Base-by-base conservation (phyloP, 2,329 filamentous ascomycete genomes). In the Ophiostoma ips region DNA sequence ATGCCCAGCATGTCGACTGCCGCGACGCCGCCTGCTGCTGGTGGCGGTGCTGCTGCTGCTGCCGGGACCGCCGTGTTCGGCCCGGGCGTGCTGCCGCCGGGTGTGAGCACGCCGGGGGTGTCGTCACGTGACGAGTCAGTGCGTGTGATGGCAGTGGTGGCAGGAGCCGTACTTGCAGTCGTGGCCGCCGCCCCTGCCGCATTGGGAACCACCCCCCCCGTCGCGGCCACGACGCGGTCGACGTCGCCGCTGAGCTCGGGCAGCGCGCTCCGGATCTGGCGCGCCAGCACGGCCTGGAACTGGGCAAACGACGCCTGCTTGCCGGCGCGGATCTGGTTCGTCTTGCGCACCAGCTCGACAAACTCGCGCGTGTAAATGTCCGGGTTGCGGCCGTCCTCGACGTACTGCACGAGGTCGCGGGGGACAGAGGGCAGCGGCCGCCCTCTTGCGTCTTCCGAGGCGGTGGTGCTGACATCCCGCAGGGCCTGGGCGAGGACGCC, bases 321-420 rank as follows among this genome's bases (percentile, higher is more conserved):
- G 50, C 81, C 81, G 58, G 74, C 71, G 68, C 81, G 72, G 54
- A 81, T 67, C 70, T 84, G 81, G 66, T 84, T 84, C 37, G 74
- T 71, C 44, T 79, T 70, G 50, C 79, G 68, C 21, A 81, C 79
- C 48, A 81, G 70, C 73, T 84, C 81, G 59, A 84, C 79, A 59
- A 84, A 84, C 67, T 84, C 81, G 59, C 81, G 72, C 50, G 81
- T 84, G 69, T 84, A 84, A 58, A 84, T 84, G 64, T 84, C 81
- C 2, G 81, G 81, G 67, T 84, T 84, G 47, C 81, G 78, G 41
- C 81, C 80, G 60, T 78, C 76, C 63, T 84, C 80, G 58, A 84
- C 80, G 66, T 84, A 84, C 60, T 77, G 70, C 53, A 83, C 70
- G 12, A 84, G 71, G 59, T 83, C 79, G 48, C 73, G 73, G 2